These are phyloP conservation scores for Gleditsia sinensis DNA, from an alignment of 306 rosid genomes.

Conservation along the genomic window DNA sequence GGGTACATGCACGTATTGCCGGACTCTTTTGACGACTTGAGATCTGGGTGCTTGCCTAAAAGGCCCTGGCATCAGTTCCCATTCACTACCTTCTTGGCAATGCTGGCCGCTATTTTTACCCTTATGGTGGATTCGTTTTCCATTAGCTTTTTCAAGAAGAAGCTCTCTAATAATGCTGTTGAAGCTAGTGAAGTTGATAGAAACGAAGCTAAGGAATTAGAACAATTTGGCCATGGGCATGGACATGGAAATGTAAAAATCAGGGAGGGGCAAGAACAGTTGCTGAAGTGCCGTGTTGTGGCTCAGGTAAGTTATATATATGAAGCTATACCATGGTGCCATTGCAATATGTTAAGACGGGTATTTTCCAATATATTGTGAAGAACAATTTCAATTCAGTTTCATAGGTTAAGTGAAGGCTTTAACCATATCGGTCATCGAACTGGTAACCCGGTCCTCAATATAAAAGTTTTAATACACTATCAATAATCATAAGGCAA, in stretches of 20 bases:
- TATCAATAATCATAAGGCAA: no score
- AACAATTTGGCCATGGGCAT: neutral
- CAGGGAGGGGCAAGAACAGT: neutral
- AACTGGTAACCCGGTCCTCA: no score
- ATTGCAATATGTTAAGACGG: no score
- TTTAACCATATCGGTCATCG: no score
- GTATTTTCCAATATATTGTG: no score
- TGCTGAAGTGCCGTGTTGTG: neutral
- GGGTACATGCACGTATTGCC: slow-evolving; percentile 86
- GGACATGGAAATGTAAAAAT: neutral
- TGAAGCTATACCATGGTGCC: no score
- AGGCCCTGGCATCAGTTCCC: slow-evolving; percentile 65
- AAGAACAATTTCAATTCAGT: no score
- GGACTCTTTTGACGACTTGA: slow-evolving; percentile 48
- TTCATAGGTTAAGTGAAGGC: no score
- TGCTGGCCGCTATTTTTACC: slow-evolving; percentile 60
- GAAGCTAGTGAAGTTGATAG: neutral
- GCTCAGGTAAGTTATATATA: slow-evolving; percentile 3
- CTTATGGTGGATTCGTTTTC: slow-evolving; percentile 66
- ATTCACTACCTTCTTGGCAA: slow-evolving; percentile 62
- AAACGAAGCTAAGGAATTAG: neutral
- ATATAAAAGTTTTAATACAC: no score
- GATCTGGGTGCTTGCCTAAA: slow-evolving; percentile 53
- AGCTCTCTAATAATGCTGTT: neutral
- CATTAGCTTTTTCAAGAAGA: neutral